Conservation (phyloP, 192 early-diverging fungal species). For the Rhizoclosmatium sp. region DNA sequence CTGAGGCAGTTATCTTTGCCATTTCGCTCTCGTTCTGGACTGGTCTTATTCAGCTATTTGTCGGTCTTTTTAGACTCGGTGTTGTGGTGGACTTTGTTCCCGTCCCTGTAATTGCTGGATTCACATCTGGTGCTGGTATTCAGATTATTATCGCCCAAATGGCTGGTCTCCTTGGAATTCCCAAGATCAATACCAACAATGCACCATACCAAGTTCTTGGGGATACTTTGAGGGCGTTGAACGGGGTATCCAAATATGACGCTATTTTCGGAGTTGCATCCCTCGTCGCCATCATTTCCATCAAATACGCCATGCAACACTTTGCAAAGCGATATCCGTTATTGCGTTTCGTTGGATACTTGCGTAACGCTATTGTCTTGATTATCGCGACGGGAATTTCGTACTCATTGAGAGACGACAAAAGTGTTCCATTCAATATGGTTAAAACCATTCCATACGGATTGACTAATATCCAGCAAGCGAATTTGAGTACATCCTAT, state of each 20-base stretch:
- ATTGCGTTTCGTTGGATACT: conserved; percentile 71
- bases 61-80: conserved; percentile 85
- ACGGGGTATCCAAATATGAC: conserved; percentile 55
- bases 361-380: conserved; percentile 77
- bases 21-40: conserved; percentile 72
- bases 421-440: conserved; percentile 55
- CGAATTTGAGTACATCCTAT: conserved; percentile 52
- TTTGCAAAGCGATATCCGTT: conserved; percentile 13
- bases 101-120: conserved; percentile 62
- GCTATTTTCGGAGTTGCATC: conserved; percentile 59
- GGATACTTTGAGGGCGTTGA: conserved; percentile 55
- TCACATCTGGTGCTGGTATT: conserved; percentile 84
- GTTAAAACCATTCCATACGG: conserved; percentile 79
- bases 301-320: conserved; percentile 35
- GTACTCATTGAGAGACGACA: conserved; percentile 62
- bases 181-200: conserved; percentile 73
- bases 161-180: conserved; percentile 80
- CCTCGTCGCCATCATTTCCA: conserved; percentile 50
- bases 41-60: conserved; percentile 71
- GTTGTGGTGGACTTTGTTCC: conserved; percentile 90
- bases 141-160: conserved; percentile 85
- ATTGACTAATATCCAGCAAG: conserved; percentile 53
- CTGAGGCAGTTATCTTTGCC: conserved; percentile 57
- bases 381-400: conserved; percentile 77
- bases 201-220: conserved; percentile 78